Conservation (phyloP, 1,139 yeast species). For the Pichia sp. region DNA sequence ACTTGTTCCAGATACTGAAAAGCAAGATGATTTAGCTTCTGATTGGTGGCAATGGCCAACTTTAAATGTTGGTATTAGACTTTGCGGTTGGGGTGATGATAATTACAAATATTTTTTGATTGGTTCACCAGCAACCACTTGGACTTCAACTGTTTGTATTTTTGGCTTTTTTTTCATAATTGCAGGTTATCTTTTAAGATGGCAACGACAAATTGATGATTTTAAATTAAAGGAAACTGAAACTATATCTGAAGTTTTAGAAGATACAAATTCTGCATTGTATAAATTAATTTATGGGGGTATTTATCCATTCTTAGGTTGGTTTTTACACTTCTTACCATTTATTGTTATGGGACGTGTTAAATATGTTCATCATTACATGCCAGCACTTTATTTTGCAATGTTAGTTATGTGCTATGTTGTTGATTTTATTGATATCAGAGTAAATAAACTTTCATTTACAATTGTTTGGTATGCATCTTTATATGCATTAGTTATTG, state of each 20-base stretch:
- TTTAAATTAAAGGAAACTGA: constrained; percentile 36
- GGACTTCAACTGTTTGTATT: constrained; percentile 79
- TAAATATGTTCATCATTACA: constrained; percentile 92
- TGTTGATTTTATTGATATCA: constrained; percentile 55
- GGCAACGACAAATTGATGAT: constrained; percentile 88
- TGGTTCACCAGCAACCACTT: constrained; percentile 91
- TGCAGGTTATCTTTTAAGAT: constrained; percentile 61
- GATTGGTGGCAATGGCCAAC: constrained; percentile 99
- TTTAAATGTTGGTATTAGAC: constrained; percentile 82
- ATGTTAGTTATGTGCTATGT: constrained; percentile 73
- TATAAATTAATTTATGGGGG: constrained; percentile 69
- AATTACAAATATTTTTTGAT: constrained; percentile 77
- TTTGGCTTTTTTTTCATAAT: constrained; percentile 53
- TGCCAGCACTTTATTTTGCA: constrained; percentile 95
- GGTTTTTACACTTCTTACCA: constrained; percentile 91
- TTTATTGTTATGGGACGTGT: constrained; percentile 95
- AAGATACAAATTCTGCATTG: constrained; percentile 30
- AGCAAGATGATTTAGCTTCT: constrained; percentile 86
- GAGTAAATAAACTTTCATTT: constrained; percentile 33
- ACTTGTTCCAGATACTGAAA: constrained; percentile 85
- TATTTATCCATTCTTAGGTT: constrained; percentile 81
- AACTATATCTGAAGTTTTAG: constrained; percentile 7
- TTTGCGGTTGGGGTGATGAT: constrained; percentile 90
- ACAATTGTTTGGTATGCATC: constrained; percentile 35
- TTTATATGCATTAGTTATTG: constrained; percentile 55